Percentiles rank a stretch among this genome's conserved stretches.
Evolutionary conservation across 257 asterid genomes (phyloP).

Genomic region (Solanum sitiens): DNA sequence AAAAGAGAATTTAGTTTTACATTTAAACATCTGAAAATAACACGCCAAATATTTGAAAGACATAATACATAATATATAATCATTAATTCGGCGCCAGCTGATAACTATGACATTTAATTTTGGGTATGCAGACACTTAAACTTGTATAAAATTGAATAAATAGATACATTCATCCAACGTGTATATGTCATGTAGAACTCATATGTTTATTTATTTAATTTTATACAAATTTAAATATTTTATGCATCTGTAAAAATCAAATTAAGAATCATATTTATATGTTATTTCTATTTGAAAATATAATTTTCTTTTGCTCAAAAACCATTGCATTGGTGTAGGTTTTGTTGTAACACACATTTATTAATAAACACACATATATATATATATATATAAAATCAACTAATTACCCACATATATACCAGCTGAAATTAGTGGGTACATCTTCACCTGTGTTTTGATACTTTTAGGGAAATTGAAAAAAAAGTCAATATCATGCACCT

Average conservation of each 20-base stretch:
- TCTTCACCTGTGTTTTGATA: not conserved
- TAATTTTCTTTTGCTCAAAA: not conserved
- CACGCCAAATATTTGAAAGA: not conserved
- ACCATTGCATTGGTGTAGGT: not conserved
- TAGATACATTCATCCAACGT: not conserved
- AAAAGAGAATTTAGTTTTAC: accelerated
- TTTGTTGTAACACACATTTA: not conserved
- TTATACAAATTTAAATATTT: too few relatives aligned
- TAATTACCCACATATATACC: not conserved
- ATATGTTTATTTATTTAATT: not conserved
- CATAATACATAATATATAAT: not conserved
- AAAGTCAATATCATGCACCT: not conserved
- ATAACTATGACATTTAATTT: too few relatives aligned
- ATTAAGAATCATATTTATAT: too few relatives aligned
- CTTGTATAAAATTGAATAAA: too few relatives aligned
- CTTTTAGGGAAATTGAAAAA: not conserved
- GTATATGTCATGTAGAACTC: not conserved
- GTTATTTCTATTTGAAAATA: not conserved
- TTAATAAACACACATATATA: too few relatives aligned
- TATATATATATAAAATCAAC: not conserved
- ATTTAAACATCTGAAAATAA: not conserved
- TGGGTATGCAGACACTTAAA: not conserved
- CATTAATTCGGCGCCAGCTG: not conserved
- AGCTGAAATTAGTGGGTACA: not conserved
- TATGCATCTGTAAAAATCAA: too few relatives aligned